Percentiles rank a stretch among this genome's conserved stretches.
These are phyloP conservation scores for Coemansia reversa DNA, from an alignment of 192 early-diverging fungal genomes.

Conservation along the genomic window DNA sequence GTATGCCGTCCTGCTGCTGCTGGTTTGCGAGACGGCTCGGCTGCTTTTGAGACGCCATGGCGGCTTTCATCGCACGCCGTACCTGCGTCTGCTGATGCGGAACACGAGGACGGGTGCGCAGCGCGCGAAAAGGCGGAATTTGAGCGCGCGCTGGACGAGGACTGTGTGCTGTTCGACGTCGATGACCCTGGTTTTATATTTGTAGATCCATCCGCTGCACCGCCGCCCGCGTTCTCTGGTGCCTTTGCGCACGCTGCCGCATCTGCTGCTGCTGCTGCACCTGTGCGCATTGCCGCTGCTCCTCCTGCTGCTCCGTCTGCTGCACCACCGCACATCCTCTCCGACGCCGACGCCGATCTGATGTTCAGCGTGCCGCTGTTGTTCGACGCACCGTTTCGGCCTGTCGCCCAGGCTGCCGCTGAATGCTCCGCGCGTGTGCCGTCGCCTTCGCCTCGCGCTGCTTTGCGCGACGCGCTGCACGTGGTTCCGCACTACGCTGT, in stretches of 20 bases:
- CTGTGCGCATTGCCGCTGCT: constrained; percentile 25
- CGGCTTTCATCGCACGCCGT: neutral
- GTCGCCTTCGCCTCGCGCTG: neutral
- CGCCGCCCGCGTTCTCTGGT: neutral
- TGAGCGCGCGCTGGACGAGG: constrained; percentile 55
- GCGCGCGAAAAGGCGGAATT: constrained; percentile 46
- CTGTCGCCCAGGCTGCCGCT: constrained; percentile 8
- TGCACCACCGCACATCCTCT: neutral
- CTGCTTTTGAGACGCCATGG: constrained; percentile 53
- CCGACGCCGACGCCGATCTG: constrained; percentile 29
- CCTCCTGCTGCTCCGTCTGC: too few relatives aligned
- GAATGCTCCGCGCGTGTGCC: constrained; percentile 2
- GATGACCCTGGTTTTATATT: constrained; percentile 55
- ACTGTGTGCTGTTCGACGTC: constrained; percentile 54
- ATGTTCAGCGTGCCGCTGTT: constrained; percentile 38
- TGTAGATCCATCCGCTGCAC: constrained; percentile 27
- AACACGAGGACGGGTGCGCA: neutral
- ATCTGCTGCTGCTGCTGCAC: constrained; percentile 19
- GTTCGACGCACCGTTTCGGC: constrained; percentile 21
- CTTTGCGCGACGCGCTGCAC: constrained; percentile 31
- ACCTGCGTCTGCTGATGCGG: neutral
- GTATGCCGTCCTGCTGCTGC: constrained; percentile 27
- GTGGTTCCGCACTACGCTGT: constrained; percentile 52
- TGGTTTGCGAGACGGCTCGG: constrained; percentile 34
- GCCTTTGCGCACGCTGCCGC: constrained; percentile 5